A percentile compares a stretch with the other conserved stretches of the same genome.
These are phyloP conservation scores for Trypanosoma mega DNA, from an alignment of 208 protist species.

Conservation along the genomic window DNA sequence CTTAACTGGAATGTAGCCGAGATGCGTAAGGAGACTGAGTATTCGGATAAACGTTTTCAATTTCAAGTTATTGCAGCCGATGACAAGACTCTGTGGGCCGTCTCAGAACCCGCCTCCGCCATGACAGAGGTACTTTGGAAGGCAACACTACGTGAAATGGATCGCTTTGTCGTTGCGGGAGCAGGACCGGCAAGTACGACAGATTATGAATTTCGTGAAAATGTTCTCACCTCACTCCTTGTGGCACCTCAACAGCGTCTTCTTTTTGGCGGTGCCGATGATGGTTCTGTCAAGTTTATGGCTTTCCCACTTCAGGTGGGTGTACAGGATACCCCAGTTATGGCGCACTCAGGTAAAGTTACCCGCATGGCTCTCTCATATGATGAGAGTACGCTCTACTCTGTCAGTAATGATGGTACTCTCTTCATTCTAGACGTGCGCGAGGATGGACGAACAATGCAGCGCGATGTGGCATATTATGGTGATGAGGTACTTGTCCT, in stretches of 20 bases:
- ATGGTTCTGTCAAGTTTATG: conserved; percentile 90
- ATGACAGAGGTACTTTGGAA: conserved; percentile 77
- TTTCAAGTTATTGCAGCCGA: conserved; percentile 89
- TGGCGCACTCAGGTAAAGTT: conserved; percentile 72
- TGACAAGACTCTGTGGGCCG: conserved; percentile 85
- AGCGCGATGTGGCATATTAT: conserved; percentile 24
- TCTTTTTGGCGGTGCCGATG: conserved; percentile 89
- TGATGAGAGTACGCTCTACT: conserved; percentile 93
- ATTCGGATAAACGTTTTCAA: conserved; percentile 89
- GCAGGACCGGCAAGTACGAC: conserved; percentile 23
- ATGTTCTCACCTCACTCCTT: conserved; percentile 55
- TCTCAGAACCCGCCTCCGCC: conserved; percentile 77
- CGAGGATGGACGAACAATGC: conserved; percentile 65
- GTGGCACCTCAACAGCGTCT: conserved; percentile 88
- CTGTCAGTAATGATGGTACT: conserved; percentile 85
- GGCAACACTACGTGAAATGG: conserved; percentile 89
- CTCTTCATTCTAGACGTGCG: conserved; percentile 88
- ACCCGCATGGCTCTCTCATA: conserved; percentile 84
- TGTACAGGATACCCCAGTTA: conserved; percentile 66
- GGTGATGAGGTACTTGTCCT: conserved; percentile 92
- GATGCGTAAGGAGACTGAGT: conserved; percentile 86
- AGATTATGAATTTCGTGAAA: conserved; percentile 85
- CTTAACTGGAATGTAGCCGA: conserved; percentile 92
- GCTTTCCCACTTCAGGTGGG: conserved; percentile 82
- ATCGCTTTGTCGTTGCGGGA: conserved; percentile 53